Percentiles rank a stretch among this genome's conserved stretches.
Conservation (phyloP, 2,329 filamentous ascomycete genomes). For the Phialophora verrucosa region DNA sequence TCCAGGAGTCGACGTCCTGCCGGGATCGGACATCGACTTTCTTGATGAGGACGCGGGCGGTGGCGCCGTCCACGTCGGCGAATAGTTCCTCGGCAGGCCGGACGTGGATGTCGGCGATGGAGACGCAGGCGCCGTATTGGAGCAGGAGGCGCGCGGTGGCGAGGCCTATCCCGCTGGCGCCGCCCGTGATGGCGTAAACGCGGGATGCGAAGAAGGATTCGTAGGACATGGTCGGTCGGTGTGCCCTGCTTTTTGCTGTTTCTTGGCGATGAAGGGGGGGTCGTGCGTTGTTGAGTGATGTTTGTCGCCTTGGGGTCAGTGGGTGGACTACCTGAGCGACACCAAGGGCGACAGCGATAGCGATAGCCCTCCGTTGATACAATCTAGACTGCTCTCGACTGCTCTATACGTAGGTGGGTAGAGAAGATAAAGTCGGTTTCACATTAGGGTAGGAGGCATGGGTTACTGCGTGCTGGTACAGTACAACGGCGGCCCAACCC, state of each 20-base stretch:
- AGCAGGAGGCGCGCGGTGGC: constrained; percentile 64
- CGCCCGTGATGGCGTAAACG: constrained; percentile 68
- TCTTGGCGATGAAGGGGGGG: neutral
- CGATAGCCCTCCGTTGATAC: no score
- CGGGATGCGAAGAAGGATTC: constrained; percentile 24
- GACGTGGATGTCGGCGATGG: constrained; percentile 25
- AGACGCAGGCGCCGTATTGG: constrained; percentile 24
- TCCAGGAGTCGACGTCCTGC: constrained; percentile 44
- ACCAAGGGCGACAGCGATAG: no score
- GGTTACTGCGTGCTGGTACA: neutral
- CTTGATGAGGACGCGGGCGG: constrained; percentile 5
- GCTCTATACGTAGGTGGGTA: neutral
- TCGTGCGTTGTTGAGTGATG: no score
- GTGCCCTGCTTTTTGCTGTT: neutral
- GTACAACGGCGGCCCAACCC: no score
- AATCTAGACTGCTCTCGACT: no score
- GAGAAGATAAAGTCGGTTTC: neutral
- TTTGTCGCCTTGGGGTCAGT: no score
- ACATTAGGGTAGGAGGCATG: neutral
- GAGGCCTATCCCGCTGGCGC: constrained; percentile 75
- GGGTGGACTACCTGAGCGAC: no score
- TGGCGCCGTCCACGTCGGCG: neutral
- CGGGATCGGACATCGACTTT: constrained; percentile 44
- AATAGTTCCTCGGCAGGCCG: constrained; percentile 6
- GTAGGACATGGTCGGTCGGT: neutral